Percentiles rank a stretch among this genome's conserved stretches.
Evolutionary conservation across 2,329 filamentous ascomycete species (phyloP).

Genomic region (Talaromyces albobiverticillius): DNA sequence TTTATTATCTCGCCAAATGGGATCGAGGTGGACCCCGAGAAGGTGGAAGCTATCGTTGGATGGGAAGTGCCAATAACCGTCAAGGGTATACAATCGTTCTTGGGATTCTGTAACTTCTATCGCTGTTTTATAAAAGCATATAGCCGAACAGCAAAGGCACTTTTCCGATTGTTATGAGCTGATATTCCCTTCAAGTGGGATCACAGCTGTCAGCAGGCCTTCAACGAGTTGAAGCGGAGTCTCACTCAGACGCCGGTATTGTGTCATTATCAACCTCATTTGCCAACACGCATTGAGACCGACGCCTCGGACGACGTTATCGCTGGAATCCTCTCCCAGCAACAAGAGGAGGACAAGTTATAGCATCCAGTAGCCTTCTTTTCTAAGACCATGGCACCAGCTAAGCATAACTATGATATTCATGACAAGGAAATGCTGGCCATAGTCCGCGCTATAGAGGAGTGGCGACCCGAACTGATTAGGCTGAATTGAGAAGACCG

Average conservation of each 20-base stretch:
- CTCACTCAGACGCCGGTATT: not conserved
- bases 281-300: not conserved
- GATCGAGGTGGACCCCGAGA: not conserved
- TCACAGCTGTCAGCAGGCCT: not conserved
- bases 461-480: not conserved
- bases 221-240: not conserved
- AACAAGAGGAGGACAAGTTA: not conserved
- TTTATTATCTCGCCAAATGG: slow-evolving; percentile 1
- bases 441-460: not conserved
- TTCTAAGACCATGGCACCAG: not conserved
- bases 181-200: not conserved
- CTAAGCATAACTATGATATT: not conserved
- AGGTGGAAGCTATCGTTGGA: not conserved
- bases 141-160: not conserved
- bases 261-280: not conserved
- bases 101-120: slow-evolving; percentile 22
- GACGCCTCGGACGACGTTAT: slow-evolving; percentile 3
- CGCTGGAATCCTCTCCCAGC: not conserved
- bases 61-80: not conserved
- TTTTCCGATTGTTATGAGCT: not conserved
- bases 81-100: slow-evolving; percentile 8
- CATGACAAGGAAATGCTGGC: not conserved
- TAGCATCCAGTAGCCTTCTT: not conserved
- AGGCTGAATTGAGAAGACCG: no score
- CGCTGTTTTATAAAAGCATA: slow-evolving; percentile 15